Evolutionary conservation across 2,329 filamentous ascomycete genomes (phyloP).

Genomic region (Furcasterigmium sp.): DNA sequence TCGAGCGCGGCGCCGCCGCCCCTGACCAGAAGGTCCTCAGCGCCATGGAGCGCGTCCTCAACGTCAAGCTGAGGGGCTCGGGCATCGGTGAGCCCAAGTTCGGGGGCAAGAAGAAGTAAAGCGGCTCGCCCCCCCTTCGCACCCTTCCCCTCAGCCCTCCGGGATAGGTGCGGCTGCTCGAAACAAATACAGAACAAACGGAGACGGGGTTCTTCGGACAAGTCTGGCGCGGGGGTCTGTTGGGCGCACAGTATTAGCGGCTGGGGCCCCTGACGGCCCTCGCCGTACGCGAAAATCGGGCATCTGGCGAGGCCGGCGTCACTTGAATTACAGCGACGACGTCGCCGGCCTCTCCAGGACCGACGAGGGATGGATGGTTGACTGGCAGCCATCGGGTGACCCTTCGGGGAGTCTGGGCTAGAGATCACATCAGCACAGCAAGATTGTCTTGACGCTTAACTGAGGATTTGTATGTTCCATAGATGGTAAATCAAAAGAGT

Average conservation of each 20-base stretch:
- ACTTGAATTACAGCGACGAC: neutral
- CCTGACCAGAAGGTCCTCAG: conserved; percentile 81
- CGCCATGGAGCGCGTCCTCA: conserved; percentile 77
- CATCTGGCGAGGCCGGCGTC: neutral
- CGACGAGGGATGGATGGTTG: neutral
- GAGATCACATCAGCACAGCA: neutral
- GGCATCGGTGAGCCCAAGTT: conserved; percentile 85
- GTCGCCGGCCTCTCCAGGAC: neutral
- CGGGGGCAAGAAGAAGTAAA: conserved; percentile 62
- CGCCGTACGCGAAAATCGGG: no score
- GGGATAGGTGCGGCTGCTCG: no score
- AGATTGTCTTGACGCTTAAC: neutral
- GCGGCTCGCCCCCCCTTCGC: neutral
- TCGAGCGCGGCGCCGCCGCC: conserved; percentile 72
- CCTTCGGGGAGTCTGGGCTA: neutral
- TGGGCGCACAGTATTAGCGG: neutral
- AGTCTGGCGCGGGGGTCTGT: conserved; percentile 10
- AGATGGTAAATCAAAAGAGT: conserved; percentile 10
- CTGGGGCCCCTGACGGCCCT: no score
- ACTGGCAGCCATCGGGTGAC: neutral
- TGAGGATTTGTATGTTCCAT: conserved; percentile 12
- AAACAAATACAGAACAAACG: no score
- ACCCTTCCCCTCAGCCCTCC: no score
- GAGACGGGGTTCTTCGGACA: no score
- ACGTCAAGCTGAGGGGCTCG: conserved; percentile 78